These are phyloP conservation scores for Boletus semigastroideus DNA, from an alignment of 1,284 basidiomycete species.

Conservation along the genomic window DNA sequence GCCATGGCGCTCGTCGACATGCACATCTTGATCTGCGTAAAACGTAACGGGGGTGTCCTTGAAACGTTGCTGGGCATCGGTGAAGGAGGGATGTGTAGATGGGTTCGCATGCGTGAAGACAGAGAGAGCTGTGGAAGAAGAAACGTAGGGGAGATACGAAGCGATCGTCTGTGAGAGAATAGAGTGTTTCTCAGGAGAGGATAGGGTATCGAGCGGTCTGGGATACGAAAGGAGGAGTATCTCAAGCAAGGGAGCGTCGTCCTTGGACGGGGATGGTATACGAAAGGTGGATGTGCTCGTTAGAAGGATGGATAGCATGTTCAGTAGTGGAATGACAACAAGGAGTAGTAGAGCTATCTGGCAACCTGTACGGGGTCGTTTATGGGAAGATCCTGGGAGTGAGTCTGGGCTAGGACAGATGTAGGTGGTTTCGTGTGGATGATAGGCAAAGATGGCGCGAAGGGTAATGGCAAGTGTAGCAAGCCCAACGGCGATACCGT, in stretches of 20 bases:
- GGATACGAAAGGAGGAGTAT: conserved; percentile 41
- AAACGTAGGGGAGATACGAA: conserved; percentile 37
- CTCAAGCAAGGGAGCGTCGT: conserved; percentile 34
- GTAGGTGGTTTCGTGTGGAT: not conserved
- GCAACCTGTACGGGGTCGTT: conserved; percentile 4
- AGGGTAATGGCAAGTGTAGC: conserved; percentile 16
- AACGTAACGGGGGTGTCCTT: conserved; percentile 31
- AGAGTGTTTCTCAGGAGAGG: conserved; percentile 12
- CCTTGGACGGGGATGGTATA: conserved; percentile 15
- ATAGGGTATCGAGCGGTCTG: conserved; percentile 29
- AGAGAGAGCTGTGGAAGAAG: conserved; percentile 30
- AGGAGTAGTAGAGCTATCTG: conserved; percentile 15
- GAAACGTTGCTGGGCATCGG: conserved; percentile 24
- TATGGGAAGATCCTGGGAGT: not conserved
- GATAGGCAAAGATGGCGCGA: not conserved
- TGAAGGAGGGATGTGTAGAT: conserved; percentile 33
- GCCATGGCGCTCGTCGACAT: conserved; percentile 29
- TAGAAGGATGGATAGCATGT: conserved; percentile 5
- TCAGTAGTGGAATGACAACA: conserved; percentile 8
- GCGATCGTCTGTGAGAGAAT: conserved; percentile 37
- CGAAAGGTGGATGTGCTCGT: not conserved
- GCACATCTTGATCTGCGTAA: conserved; percentile 35
- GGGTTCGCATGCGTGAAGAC: conserved; percentile 39
- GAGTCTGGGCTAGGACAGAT: not conserved
- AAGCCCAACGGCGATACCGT: conserved; percentile 28